These are phyloP conservation scores for Scedosporium boydii DNA, from an alignment of 2,329 filamentous ascomycete species.

Conservation along the genomic window DNA sequence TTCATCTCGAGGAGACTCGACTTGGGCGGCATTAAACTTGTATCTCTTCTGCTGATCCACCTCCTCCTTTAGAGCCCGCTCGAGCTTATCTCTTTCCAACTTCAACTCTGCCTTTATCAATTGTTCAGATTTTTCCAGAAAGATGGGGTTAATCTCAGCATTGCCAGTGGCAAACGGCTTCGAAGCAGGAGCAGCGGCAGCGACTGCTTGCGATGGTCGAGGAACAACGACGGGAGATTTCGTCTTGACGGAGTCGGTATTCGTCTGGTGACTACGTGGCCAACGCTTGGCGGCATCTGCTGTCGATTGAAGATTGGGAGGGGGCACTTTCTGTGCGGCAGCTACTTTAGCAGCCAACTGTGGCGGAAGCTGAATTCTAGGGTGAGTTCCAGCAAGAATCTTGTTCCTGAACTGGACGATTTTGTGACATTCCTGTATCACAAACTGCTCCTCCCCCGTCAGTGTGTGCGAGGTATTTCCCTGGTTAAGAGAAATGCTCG, in stretches of 20 bases:
- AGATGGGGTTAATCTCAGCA: conserved; percentile 69
- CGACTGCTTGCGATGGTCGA: conserved; percentile 15
- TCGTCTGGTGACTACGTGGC: conserved; percentile 5
- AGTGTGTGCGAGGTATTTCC: background rate
- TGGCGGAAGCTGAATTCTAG: conserved; percentile 46
- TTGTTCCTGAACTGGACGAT: conserved; percentile 74
- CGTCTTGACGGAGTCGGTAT: conserved; percentile 10
- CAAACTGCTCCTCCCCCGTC: conserved; percentile 5
- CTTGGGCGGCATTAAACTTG: conserved; percentile 32
- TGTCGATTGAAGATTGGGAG: background rate
- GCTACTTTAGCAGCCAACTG: conserved; percentile 20
- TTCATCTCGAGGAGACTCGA: conserved; percentile 51
- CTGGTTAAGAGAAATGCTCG: background rate
- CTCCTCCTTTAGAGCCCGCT: conserved; percentile 68
- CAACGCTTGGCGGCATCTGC: background rate
- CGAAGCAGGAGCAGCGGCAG: conserved; percentile 23
- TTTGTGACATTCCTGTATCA: conserved; percentile 54
- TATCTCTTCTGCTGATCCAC: conserved; percentile 48
- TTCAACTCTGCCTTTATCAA: conserved; percentile 74
- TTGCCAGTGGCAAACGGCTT: conserved; percentile 37
- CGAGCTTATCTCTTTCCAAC: conserved; percentile 71
- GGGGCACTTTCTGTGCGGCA: conserved; percentile 8
- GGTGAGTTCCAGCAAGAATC: conserved; percentile 68
- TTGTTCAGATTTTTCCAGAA: conserved; percentile 79
- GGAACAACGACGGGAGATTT: background rate